Evolutionary conservation across 2,329 filamentous ascomycete genomes (phyloP).

Genomic region (Stylonectria norvegica): DNA sequence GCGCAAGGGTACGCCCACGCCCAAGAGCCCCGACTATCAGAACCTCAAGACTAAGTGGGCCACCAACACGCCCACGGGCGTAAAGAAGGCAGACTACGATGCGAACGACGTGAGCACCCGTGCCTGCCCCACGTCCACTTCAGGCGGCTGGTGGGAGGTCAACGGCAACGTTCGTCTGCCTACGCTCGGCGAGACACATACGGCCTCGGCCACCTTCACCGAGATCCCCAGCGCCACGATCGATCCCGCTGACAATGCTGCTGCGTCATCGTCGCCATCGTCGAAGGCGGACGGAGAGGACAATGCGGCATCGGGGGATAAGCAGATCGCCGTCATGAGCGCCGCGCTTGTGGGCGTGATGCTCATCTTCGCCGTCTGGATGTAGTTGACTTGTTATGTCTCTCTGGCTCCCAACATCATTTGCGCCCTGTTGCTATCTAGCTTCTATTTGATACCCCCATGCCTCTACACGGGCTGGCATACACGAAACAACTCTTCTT

Average conservation of each 20-base stretch:
- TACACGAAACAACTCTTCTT: neutral
- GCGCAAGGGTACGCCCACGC: conserved; percentile 69
- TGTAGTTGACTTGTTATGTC: conserved; percentile 14
- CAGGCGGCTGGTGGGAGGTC: conserved; percentile 75
- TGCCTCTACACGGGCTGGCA: neutral
- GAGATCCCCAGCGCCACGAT: conserved; percentile 2
- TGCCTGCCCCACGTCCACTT: conserved; percentile 66
- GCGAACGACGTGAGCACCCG: conserved; percentile 59
- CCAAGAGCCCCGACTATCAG: conserved; percentile 70
- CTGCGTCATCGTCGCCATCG: neutral
- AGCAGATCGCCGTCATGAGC: conserved; percentile 27
- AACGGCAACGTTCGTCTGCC: conserved; percentile 68
- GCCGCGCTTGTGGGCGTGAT: conserved; percentile 28
- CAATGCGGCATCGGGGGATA: conserved; percentile 21
- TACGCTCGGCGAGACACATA: conserved; percentile 56
- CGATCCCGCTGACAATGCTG: neutral
- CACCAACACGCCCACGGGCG: conserved; percentile 64
- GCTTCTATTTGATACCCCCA: neutral
- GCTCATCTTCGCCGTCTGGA: conserved; percentile 28
- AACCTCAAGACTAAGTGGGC: conserved; percentile 78
- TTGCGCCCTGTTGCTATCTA: neutral
- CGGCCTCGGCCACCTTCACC: conserved; percentile 28
- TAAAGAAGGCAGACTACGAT: conserved; percentile 63
- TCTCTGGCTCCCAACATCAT: neutral
- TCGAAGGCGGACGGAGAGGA: conserved; percentile 5